phyloP scores from a whole-genome alignment of 176 grass and related monocot species.

The Ampelocalamus luodianensis region DNA sequence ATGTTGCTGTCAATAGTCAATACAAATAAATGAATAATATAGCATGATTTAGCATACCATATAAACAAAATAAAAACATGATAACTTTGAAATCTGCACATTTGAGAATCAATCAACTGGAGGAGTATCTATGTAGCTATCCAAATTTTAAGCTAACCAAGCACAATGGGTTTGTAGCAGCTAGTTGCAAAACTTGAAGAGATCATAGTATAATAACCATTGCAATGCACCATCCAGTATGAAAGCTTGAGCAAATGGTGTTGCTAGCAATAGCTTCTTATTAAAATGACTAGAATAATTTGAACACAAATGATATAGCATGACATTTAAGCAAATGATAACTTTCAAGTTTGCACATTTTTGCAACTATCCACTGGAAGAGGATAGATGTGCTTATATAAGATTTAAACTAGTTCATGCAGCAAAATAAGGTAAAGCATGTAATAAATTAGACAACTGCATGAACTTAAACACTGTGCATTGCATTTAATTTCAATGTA shows the following conservation, averaged over 20 bases:
- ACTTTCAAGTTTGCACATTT: background rate
- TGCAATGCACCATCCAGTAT: background rate
- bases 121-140: background rate
- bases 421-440: slow-evolving; percentile 31
- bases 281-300: background rate
- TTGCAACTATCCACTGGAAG: slow-evolving; percentile 44
- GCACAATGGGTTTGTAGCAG: background rate
- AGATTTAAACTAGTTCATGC: slow-evolving; percentile 31
- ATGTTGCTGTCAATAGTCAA: slow-evolving; percentile 6
- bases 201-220: slow-evolving; percentile 2
- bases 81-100: background rate
- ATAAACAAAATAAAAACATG: background rate
- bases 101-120: background rate
- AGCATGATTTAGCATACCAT: slow-evolving; percentile 10
- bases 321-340: slow-evolving; percentile 10
- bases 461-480: slow-evolving; percentile 12
- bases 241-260: slow-evolving; percentile 47
- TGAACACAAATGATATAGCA: slow-evolving; percentile 37
- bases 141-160: background rate
- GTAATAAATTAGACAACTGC: slow-evolving; percentile 1
- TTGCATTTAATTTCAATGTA: slow-evolving; percentile 34
- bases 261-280: slow-evolving; percentile 35
- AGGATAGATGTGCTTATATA: slow-evolving; percentile 36
- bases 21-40: slow-evolving; percentile 13
- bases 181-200: background rate